phyloP scores from a whole-genome alignment of 1,139 yeast genomes.

The Blastobotrys indianensis region DNA sequence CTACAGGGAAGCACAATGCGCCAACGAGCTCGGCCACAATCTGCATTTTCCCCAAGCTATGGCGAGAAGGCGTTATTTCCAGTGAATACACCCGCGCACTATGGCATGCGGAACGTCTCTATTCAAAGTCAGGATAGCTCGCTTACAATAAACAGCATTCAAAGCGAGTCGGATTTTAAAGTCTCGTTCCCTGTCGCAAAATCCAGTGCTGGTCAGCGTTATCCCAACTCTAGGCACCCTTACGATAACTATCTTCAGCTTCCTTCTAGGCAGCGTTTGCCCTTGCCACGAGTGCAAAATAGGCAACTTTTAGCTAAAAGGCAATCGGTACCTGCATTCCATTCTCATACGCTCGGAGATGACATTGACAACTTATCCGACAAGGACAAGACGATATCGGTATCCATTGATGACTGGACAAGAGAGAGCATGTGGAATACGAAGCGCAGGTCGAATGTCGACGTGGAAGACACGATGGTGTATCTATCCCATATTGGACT shows the following conservation, averaged over 20 bases:
- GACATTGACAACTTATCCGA: neutral
- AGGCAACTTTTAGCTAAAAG: conserved; percentile 12
- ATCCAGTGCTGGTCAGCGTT: neutral
- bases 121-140: neutral
- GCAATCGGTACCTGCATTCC: conserved; percentile 15
- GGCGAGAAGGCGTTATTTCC: too few species aligned
- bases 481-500: conserved; percentile 7
- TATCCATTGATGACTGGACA: conserved; percentile 11
- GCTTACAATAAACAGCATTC: conserved; percentile 7
- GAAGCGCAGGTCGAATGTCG: conserved; percentile 9
- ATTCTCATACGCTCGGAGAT: conserved; percentile 1
- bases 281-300: neutral
- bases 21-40: neutral
- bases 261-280: neutral
- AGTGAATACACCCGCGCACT: neutral
- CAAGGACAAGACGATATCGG: neutral
- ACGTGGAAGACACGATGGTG: conserved; percentile 5
- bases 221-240: conserved; percentile 2
- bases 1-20: too few species aligned
- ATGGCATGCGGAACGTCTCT: conserved; percentile 2
- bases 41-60: too few species aligned
- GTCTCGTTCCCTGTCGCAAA: conserved; percentile 1
- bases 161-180: conserved; percentile 12
- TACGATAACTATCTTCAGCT: neutral
- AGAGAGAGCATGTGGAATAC: conserved; percentile 12